Conservation (phyloP, 768 basidiomycete genomes). For the Boletales sp. region DNA sequence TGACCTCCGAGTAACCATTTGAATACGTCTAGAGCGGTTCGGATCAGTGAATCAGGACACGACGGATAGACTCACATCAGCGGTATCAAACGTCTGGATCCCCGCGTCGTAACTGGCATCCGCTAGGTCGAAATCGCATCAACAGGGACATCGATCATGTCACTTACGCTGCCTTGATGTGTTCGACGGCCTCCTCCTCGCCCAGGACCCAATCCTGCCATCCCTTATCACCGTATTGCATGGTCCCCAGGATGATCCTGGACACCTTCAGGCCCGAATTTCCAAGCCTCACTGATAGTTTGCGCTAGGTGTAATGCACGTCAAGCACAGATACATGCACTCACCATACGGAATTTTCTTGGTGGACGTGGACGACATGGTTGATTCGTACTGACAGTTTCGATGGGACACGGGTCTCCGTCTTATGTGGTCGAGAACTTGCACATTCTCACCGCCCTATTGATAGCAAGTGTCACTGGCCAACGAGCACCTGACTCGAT, state of each 20-base stretch:
- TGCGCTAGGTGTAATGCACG: not conserved
- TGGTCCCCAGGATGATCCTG: conserved; percentile 47
- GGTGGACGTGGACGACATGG: conserved; percentile 13
- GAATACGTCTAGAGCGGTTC: conserved; percentile 49
- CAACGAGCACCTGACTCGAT: conserved; percentile 1
- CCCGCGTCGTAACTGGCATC: conserved; percentile 31
- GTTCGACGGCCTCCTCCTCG: conserved; percentile 42
- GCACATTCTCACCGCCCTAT: conserved; percentile 15
- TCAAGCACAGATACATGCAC: not conserved
- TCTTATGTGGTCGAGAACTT: not conserved
- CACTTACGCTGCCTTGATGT: conserved; percentile 46
- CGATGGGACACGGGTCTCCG: not conserved
- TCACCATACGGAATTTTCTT: conserved; percentile 34
- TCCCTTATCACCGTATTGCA: conserved; percentile 42
- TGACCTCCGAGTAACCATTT: conserved; percentile 60
- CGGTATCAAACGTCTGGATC: conserved; percentile 35
- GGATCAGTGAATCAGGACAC: not conserved
- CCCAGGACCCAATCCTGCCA: conserved; percentile 55
- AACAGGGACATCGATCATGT: not conserved
- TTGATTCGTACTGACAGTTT: not conserved
- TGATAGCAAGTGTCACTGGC: conserved; percentile 3
- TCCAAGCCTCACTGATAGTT: conserved; percentile 38
- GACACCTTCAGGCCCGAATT: conserved; percentile 50
- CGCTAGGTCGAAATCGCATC: not conserved
- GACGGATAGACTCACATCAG: conserved; percentile 22